Evolutionary conservation across 306 rosid species (phyloP), one percentile per base, ranked within the genome.

Genomic region (Casuarina cunninghamiana): DNA sequence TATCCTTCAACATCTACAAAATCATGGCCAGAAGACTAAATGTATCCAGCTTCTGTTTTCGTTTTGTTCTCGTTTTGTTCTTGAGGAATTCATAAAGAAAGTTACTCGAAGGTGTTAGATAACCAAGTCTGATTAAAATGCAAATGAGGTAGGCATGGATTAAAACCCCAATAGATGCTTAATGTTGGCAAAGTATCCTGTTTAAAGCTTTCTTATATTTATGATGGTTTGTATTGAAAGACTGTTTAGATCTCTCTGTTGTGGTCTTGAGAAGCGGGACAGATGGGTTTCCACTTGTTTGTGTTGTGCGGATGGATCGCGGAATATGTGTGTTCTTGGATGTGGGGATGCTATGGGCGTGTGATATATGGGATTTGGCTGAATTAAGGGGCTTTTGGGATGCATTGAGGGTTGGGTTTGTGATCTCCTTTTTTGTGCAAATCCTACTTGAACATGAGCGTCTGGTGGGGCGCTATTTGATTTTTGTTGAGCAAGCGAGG

Each of bases 261-360:
- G 49, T 51, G 35, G 9, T 78, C 35, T 79, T 35, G 13, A 68
- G n/a, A 19, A 74, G 71, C 73, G 83, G 15, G 69, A 46, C 53
- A 83, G 91, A 89, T 93, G 88, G 37, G 75, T 16, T 74, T 72
- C 79, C 70, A 79, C 53, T 78, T 73, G 63, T 48, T 75, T 15
- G 67, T 41, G 21, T 53, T 26, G 32, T 26, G 32, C 0, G 49
- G 21, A 45, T 15, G 43, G 76, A 75, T 76, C 80, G 42, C 26
- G 53, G 2, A 75, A 3, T 38, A 51, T 26, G 44, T 54, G 51
- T 15, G 69, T n/a, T 51, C 71, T 73, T 37, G 4, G 2, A 26
- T 57, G 9, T 12, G 68, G 35, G 41, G 37, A 8, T 7, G 16
- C 32, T 6, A 4, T 80, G 77, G 53, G 74, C 19, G 26, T 75